Conservation (phyloP, 176 grass and related monocot species). For the Oryza coarctata region DNA sequence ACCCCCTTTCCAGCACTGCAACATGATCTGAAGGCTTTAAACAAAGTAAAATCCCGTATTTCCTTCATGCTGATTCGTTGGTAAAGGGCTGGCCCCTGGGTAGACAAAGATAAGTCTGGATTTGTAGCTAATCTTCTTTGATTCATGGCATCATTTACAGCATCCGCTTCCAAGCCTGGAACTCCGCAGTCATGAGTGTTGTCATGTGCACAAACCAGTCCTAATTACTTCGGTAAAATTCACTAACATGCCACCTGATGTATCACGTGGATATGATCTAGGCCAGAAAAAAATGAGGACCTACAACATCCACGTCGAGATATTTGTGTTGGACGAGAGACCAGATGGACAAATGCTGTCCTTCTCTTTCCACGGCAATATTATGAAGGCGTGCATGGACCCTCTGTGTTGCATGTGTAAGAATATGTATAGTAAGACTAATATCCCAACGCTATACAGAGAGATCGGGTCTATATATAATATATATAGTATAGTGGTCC, state of each 20-base stretch:
- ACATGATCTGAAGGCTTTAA: not conserved
- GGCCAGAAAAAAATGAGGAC: not conserved
- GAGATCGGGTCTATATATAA: too few species aligned
- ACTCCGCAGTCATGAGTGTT: not conserved
- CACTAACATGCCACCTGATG: not conserved
- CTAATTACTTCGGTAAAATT: not conserved
- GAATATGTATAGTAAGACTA: too few species aligned
- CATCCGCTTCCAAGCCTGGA: not conserved
- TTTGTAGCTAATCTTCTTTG: not conserved
- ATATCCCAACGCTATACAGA: too few species aligned
- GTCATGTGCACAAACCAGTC: not conserved
- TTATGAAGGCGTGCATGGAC: constrained; percentile 2
- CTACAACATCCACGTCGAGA: not conserved
- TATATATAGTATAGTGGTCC: too few species aligned
- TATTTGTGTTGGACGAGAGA: not conserved
- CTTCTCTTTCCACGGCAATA: not conserved
- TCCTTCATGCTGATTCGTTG: not conserved
- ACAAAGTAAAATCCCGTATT: constrained; percentile 8
- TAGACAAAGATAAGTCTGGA: not conserved
- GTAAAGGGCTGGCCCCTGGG: too few species aligned
- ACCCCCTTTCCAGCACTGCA: not conserved
- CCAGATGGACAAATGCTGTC: not conserved
- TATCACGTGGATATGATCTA: not conserved
- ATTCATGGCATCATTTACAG: not conserved
- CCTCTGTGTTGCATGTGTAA: not conserved